Base-by-base conservation (phyloP, 371 early-diverging fungal species). In the Coemansia sp. region DNA sequence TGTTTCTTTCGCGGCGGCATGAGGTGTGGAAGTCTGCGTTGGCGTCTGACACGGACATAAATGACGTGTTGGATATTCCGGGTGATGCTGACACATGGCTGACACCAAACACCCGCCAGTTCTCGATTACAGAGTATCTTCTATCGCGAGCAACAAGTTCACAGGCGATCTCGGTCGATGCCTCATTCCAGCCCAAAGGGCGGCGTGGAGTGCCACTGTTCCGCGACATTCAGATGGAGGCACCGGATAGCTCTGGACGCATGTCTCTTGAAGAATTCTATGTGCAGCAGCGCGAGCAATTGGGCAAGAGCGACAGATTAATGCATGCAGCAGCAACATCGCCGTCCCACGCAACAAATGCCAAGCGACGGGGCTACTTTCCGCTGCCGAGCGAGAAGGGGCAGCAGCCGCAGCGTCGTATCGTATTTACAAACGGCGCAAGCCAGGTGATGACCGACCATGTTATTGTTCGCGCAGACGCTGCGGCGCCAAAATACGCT, bases 391-490 rank as follows among this genome's bases (percentile, higher is more conserved):
- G 39, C 8, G 49, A 53, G 48, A 32, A 61, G 41, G 53, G 29
- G 24, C 32, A 57, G 40, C 68, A 65, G 12, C 41, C 52, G 17
- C 24, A 58, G 46, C 55, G 67, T 19, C 67, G 56, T 26, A 36
- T 76, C 28, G 62, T 78, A 9, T 53, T 73, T 28, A 76, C 80
- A 26, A 79, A 78, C 44, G 79, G 79, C 12, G 79, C 68, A 3
- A 63, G 61, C 8, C 73, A 69, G 55, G 66, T 79, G 56, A 58
- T 79, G 65, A 66, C 69, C 24, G 80, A 79, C 23, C 52, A 66
- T 46, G 67, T 78, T 11, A 17, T 75, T 69, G 76, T 78, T 48
- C 63, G 78, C 21, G 55, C 58, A 13, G 67, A 60, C 26, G 61
- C 57, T 17, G 19, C 49, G 17, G 54, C 63, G 17, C 55, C 60